Percentiles rank a stretch among this genome's conserved stretches.
These are phyloP conservation scores for Echeveria elegans DNA, from an alignment of 164 flowering plant genomes.

Conservation along the genomic window DNA sequence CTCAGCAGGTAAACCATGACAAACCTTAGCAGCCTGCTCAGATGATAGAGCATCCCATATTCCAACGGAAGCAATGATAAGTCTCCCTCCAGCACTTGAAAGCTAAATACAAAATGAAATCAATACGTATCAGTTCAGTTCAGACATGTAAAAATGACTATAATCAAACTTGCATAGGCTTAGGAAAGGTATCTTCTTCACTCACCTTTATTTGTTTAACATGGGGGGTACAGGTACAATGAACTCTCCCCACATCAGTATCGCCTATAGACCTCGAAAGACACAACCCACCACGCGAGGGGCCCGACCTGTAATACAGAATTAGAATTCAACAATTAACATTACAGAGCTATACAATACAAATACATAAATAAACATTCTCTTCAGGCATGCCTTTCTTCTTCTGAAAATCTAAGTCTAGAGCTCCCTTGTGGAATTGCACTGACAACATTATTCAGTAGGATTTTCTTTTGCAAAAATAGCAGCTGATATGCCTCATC, in stretches of 20 bases:
- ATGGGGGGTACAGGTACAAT: conserved; percentile 1
- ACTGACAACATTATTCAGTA: too few species aligned
- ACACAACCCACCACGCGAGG: conserved; percentile 8
- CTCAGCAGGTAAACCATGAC: conserved; percentile 75
- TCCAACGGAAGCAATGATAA: conserved; percentile 82
- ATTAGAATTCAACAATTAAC: neutral
- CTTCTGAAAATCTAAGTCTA: too few species aligned
- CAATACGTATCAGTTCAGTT: neutral
- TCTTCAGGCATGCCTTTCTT: neutral
- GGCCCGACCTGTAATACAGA: neutral
- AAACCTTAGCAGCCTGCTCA: conserved; percentile 64
- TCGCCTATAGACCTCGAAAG: conserved; percentile 5
- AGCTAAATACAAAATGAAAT: conserved; percentile 32
- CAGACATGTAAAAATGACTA: neutral
- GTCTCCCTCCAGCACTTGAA: conserved; percentile 74
- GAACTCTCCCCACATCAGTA: conserved; percentile 5
- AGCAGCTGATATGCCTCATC: too few species aligned
- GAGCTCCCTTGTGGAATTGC: too few species aligned
- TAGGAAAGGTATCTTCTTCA: neutral
- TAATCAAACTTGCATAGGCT: neutral
- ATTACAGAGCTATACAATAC: neutral
- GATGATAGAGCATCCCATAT: conserved; percentile 79
- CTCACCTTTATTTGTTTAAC: conserved; percentile 88
- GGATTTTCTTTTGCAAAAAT: too few species aligned
- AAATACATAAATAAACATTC: neutral